Percentiles rank a stretch among this genome's conserved stretches.
Conservation (phyloP, 352 stramenopile genomes). For the Phytophthora agathidicida region DNA sequence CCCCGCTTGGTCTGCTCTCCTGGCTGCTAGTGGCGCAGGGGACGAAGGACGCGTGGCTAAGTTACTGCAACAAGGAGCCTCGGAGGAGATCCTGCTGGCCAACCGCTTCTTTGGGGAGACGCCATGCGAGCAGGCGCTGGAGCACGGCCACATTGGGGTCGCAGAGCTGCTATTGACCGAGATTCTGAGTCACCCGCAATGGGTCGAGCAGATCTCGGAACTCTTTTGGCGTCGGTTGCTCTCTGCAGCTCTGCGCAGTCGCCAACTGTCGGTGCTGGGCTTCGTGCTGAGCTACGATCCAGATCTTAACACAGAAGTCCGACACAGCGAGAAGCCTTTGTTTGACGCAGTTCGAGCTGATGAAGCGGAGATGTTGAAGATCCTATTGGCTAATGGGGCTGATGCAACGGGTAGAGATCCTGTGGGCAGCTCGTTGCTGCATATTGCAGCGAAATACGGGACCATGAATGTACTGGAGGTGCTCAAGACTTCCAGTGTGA, state of each 20-base stretch:
- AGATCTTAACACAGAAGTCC: constrained; percentile 34
- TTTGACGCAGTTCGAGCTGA: constrained; percentile 33
- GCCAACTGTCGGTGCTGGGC: constrained; percentile 24
- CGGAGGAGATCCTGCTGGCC: constrained; percentile 10
- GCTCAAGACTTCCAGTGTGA: constrained; percentile 18
- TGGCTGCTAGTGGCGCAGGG: constrained; percentile 25
- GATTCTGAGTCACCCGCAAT: constrained; percentile 3
- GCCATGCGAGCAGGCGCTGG: constrained; percentile 42
- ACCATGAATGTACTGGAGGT: constrained; percentile 17
- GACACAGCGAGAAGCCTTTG: constrained; percentile 37
- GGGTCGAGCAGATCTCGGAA: constrained; percentile 23
- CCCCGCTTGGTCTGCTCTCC: constrained; percentile 17
- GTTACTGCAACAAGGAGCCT: constrained; percentile 20
- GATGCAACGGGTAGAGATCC: constrained; percentile 20
- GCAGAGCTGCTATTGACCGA: constrained; percentile 28
- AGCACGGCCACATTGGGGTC: constrained; percentile 34
- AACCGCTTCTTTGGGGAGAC: constrained; percentile 43
- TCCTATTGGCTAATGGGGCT: constrained; percentile 35
- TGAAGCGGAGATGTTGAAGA: constrained; percentile 28
- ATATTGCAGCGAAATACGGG: constrained; percentile 43
- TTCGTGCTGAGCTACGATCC: constrained; percentile 42
- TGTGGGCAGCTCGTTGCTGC: constrained; percentile 36
- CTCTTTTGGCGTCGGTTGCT: constrained; percentile 37
- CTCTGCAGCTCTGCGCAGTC: constrained; percentile 29
- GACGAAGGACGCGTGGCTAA: constrained; percentile 12